These are phyloP conservation scores for Chytriomyces confervae DNA, from an alignment of 192 early-diverging fungal genomes.

Conservation along the genomic window DNA sequence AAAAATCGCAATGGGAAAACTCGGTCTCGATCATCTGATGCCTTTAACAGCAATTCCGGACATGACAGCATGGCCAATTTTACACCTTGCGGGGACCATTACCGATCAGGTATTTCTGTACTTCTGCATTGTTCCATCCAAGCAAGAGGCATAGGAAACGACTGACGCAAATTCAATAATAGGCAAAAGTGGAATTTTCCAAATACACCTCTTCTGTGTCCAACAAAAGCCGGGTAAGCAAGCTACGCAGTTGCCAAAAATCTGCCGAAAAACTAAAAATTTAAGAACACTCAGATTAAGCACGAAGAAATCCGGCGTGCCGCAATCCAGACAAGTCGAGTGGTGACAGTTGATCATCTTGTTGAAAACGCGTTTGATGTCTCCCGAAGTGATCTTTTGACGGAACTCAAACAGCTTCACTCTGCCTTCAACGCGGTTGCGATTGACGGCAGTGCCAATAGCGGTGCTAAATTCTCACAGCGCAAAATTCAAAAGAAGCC, in stretches of 20 bases:
- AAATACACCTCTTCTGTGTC: slow-evolving; percentile 12
- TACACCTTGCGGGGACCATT: neutral
- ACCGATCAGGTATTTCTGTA: slow-evolving; percentile 8
- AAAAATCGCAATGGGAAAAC: slow-evolving; percentile 44
- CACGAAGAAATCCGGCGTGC: neutral
- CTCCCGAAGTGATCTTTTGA: slow-evolving; percentile 58
- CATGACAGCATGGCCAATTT: slow-evolving; percentile 25
- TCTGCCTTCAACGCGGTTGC: slow-evolving; percentile 42
- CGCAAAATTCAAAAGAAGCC: slow-evolving; percentile 7
- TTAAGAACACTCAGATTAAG: neutral
- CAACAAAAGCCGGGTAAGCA: slow-evolving; percentile 7
- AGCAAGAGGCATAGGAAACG: neutral
- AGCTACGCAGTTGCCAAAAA: neutral
- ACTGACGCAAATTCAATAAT: neutral
- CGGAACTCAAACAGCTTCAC: slow-evolving; percentile 45
- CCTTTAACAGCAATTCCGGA: slow-evolving; percentile 14
- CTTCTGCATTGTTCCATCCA: neutral
- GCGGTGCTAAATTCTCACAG: neutral
- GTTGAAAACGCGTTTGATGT: slow-evolving; percentile 70
- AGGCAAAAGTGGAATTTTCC: slow-evolving; percentile 22
- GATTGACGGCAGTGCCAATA: neutral
- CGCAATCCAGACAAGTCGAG: slow-evolving; percentile 33
- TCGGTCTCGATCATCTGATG: slow-evolving; percentile 47
- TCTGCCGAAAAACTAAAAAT: neutral
- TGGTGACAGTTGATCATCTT: neutral